Evolutionary conservation across 73 alveolate species (phyloP).

Genomic region (Paramecium octaurelia): DNA sequence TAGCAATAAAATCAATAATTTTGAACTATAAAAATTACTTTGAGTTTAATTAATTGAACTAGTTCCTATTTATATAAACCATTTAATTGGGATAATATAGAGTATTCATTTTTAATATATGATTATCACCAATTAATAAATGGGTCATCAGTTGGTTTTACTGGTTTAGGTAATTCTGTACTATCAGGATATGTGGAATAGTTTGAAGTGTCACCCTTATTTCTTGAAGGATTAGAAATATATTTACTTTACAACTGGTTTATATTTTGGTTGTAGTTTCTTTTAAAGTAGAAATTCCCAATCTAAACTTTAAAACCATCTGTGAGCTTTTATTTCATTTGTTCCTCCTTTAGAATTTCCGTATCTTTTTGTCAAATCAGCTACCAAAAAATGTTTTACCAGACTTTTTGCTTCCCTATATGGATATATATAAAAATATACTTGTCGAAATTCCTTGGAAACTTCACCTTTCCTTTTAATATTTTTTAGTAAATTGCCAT

Average conservation of each 20-base stretch:
- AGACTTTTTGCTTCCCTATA: constrained; percentile 71
- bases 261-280: constrained; percentile 82
- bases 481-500: constrained; percentile 94
- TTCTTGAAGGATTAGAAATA: neutral
- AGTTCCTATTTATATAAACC: neutral
- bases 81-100: neutral
- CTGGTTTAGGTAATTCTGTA: constrained; percentile 75
- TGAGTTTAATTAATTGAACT: neutral
- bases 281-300: constrained; percentile 68
- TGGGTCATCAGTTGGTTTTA: constrained; percentile 83
- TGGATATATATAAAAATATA: neutral
- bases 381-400: constrained; percentile 85
- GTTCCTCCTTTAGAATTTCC: constrained; percentile 92
- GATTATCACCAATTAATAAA: constrained; percentile 80
- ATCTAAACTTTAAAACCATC: constrained; percentile 76
- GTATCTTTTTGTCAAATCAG: constrained; percentile 82
- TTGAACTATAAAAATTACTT: neutral
- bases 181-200: constrained; percentile 91
- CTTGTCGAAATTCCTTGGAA: constrained; percentile 84
- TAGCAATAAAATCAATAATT: neutral
- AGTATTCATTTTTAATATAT: neutral
- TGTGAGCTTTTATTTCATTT: constrained; percentile 84
- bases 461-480: constrained; percentile 83
- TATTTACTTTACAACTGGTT: constrained; percentile 72
- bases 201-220: constrained; percentile 83